A percentile compares a stretch with the other conserved stretches of the same genome.
Evolutionary conservation across 495 filamentous ascomycete genomes (phyloP).

Genomic region (Letharia columbiana): DNA sequence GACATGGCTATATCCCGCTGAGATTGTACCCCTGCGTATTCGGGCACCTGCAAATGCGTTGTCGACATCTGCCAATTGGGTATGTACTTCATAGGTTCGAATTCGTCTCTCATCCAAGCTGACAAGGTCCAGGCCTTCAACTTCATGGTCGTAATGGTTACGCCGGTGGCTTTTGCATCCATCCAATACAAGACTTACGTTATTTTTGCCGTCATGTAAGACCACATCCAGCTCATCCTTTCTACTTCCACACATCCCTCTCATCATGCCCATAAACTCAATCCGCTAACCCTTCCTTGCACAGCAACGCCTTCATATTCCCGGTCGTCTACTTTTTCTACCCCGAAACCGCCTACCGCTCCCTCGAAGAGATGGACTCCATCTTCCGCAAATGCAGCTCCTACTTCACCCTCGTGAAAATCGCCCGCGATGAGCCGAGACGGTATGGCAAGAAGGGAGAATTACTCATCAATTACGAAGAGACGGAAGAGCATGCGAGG

Average conservation of each 20-base stretch:
- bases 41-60: slow-evolving; percentile 67
- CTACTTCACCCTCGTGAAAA: slow-evolving; percentile 50
- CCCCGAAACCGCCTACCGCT: slow-evolving; percentile 65
- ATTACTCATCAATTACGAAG: slow-evolving; percentile 52
- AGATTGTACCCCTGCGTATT: slow-evolving; percentile 64
- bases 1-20: slow-evolving; percentile 68
- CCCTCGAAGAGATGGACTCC: slow-evolving; percentile 65
- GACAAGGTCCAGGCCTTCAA: slow-evolving; percentile 30
- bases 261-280: background rate
- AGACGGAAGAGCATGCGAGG: slow-evolving; percentile 36
- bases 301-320: slow-evolving; percentile 60
- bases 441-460: slow-evolving; percentile 67
- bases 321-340: slow-evolving; percentile 68
- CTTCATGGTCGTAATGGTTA: slow-evolving; percentile 61
- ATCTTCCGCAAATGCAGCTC: slow-evolving; percentile 59
- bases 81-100: slow-evolving; percentile 30
- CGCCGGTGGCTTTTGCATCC: slow-evolving; percentile 57
- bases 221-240: background rate
- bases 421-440: slow-evolving; percentile 51
- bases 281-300: slow-evolving; percentile 20
- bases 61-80: slow-evolving; percentile 55
- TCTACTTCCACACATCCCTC: background rate
- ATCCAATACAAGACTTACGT: slow-evolving; percentile 67
- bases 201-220: slow-evolving; percentile 66
- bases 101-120: slow-evolving; percentile 18